Percentiles rank a stretch among this genome's conserved stretches.
These are phyloP conservation scores for Nidula niveotomentosa DNA, from an alignment of 1,284 basidiomycete genomes.

Conservation along the genomic window DNA sequence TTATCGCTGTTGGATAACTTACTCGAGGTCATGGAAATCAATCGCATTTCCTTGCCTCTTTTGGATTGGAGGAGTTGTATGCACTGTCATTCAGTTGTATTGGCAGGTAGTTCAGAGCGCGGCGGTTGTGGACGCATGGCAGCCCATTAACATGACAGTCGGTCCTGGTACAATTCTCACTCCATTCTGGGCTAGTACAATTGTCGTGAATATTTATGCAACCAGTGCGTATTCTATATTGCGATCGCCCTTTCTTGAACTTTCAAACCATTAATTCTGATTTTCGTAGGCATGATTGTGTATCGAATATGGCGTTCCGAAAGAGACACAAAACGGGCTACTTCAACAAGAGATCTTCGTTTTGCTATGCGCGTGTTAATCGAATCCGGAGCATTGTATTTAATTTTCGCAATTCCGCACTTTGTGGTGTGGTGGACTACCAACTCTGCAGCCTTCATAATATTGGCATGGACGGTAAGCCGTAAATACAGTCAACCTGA, in stretches of 20 bases:
- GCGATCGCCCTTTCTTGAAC: neutral
- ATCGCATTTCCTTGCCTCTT: neutral
- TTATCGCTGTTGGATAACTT: neutral
- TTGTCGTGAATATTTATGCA: neutral
- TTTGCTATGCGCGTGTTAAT: neutral
- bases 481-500: neutral
- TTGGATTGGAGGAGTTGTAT: neutral
- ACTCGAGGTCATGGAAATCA: neutral
- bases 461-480: neutral
- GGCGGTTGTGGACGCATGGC: neutral
- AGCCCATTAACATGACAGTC: neutral
- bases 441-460: neutral
- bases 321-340: neutral
- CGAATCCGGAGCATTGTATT: neutral
- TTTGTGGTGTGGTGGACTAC: neutral
- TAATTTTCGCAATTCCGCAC: neutral
- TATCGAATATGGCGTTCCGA: neutral
- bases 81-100: neutral
- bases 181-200: neutral
- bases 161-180: neutral
- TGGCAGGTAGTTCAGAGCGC: neutral
- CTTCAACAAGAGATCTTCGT: neutral
- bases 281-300: neutral
- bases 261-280: neutral
- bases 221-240: neutral